Base-by-base conservation (phyloP, 192 early-diverging fungal genomes). In the Pilaira anomala region DNA sequence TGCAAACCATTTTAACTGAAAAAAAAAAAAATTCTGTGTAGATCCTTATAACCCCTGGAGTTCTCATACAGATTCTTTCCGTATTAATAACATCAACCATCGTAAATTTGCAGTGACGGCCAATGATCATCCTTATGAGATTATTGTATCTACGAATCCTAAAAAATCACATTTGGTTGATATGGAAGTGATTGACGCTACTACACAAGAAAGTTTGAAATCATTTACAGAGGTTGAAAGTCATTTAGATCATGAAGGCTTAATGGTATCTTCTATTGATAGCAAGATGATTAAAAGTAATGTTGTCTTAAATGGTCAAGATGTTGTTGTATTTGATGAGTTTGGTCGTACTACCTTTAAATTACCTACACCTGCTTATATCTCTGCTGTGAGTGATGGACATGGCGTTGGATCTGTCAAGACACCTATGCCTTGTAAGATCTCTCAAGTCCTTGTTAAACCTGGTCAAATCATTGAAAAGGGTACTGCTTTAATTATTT, bases 401-500 rank as follows among this genome's bases (percentile, higher is more conserved):
- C 80, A 75, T 39, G 72, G 74, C 9, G 80, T 81, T 2, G 89
- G 85, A 14, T 82, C 83, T 14, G 83, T 98, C 28, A 87, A 84
- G 45, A 89, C 96, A 16, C 96, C 96, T 12, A 98, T 98, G 96
- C 94, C 96, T 14, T 96, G 96, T 83, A 94, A 93, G 79, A 96
- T 98, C 60, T 90, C 93, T 19, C 88, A 89, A 73, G 84, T 97
- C 1, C 21, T 83, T 45, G 84, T 91, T 2, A 78, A 86, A 57
- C 71, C 84, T 21, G 96, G 94, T 14, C 85, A 91, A 29, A 78
- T 78, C 36, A 90, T 98, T 9, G 82, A 83, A 49, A 91, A 93
- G 73, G 93, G 89, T 40, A 80, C 86, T 48, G 82, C 86, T 39
- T 72, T 98, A 29, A 75, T 96, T 2, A 81, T 98, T 29, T 77